Conservation (phyloP, 169 alveolate species). For the Cryptosporidium ubiquitum region DNA sequence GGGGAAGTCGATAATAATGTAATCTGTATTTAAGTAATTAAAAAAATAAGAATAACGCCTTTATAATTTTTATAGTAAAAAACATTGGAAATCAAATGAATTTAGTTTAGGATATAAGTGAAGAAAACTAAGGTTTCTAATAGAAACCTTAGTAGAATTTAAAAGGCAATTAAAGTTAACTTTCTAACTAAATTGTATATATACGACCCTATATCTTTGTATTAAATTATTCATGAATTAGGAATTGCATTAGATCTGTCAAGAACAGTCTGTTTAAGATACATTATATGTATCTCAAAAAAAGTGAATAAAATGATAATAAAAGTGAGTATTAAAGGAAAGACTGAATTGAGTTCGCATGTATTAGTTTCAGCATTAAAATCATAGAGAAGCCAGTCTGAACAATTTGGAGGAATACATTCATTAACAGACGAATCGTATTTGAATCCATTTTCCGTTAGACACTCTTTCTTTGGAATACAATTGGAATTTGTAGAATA, state of each 20-base stretch:
- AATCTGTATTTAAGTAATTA: not conserved
- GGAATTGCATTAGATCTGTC: conserved; percentile 15
- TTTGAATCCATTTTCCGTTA: not conserved
- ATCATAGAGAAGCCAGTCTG: conserved; percentile 46
- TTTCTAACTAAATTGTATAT: not conserved
- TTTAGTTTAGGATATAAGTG: too few species aligned
- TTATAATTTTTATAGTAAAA: too few species aligned
- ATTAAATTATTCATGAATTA: not conserved
- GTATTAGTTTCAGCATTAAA: conserved; percentile 29
- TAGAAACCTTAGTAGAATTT: not conserved
- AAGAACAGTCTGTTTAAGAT: conserved; percentile 36
- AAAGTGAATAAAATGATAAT: conserved; percentile 3
- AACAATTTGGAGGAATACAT: conserved; percentile 71
- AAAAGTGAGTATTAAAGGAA: conserved; percentile 16
- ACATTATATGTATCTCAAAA: conserved; percentile 56
- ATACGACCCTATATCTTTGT: not conserved
- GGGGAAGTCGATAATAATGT: not conserved
- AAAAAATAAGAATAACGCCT: too few species aligned
- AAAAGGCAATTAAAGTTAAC: not conserved
- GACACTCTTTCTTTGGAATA: conserved; percentile 16
- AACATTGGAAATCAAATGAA: too few species aligned
- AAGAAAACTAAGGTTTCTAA: too few species aligned
- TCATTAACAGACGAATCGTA: conserved; percentile 30
- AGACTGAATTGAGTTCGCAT: not conserved
- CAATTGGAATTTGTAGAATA: not conserved